Percentiles rank a stretch among this genome's conserved stretches.
phyloP scores from a whole-genome alignment of 257 asterid genomes.

The Cynanchum wilfordii region DNA sequence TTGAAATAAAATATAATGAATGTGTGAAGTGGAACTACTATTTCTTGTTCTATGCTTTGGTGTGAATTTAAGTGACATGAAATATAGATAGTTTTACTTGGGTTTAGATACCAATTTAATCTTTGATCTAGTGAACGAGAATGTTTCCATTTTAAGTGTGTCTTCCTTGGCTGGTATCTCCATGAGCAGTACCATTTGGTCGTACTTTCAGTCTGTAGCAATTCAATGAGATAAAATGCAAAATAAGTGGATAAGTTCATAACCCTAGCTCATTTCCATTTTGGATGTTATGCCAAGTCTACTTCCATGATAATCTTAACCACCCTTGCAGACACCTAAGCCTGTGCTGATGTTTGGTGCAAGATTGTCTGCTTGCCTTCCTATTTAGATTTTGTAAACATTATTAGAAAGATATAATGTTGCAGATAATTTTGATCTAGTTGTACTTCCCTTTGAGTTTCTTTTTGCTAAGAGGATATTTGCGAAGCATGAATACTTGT shows the following conservation, averaged over 20 bases:
- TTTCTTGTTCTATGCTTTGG: neutral
- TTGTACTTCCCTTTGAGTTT: neutral
- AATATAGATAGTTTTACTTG: neutral
- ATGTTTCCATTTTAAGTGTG: neutral
- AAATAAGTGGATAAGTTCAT: neutral
- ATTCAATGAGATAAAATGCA: neutral
- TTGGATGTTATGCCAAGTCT: neutral
- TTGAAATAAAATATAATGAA: neutral
- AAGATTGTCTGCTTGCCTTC: neutral
- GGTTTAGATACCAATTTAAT: neutral
- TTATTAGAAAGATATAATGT: neutral
- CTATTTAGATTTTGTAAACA: neutral
- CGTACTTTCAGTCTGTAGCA: neutral
- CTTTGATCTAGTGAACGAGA: neutral
- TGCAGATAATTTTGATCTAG: neutral
- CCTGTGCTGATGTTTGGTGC: neutral
- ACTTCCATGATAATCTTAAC: conserved; percentile 3
- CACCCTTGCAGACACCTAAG: neutral
- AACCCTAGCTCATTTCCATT: too few relatives aligned
- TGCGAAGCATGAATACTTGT: neutral
- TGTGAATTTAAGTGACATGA: neutral
- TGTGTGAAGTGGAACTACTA: neutral
- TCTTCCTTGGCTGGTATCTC: neutral
- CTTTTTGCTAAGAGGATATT: neutral
- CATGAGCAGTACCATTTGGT: neutral